Evolutionary conservation across 2,329 filamentous ascomycete species (phyloP), one percentile per base, ranked within the genome.

Genomic region (Colletotrichum filicis): DNA sequence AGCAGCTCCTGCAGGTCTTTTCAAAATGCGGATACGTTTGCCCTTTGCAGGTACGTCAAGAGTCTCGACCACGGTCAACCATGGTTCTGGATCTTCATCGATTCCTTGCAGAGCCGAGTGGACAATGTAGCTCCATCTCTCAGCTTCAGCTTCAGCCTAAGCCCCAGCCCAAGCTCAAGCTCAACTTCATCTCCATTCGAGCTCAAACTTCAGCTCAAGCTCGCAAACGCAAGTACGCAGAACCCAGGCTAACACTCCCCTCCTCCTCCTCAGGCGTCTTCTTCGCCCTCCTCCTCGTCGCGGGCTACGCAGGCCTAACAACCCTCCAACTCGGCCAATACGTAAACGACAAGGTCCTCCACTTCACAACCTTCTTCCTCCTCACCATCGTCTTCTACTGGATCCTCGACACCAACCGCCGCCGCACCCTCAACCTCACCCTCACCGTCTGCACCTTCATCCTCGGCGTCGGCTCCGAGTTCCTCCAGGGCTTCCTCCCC

Each of bases 351-450:
- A 98, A 99, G 84, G 86, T 93, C 79, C 89, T 98, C 32, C 97
- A 98, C 83, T 88, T 94, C 78, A 74, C 95, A 71, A 95, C 94
- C 78, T 98, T 99, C 87, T 98, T 98, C 87, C 81, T 94, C 76
- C 89, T 99, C 66, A 98, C 96, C 19, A 83, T 94, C 76, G 85
- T 90, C 77, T 98, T 98, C 88, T 99, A 99, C 90, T 99, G 97
- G 95, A 94, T 98, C 80, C 85, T 98, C 78, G 97, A 99, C 82
- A 97, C 95, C 65, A 93, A 92, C 75, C 94, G 97, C 75, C 92
- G 96, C 64, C 94, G 96, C 77, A 93, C 92, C 24, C 86, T 98
- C 61, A 93, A 99, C 83, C 85, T 98, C 76, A 97, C 95, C 16
- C 85, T 98, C 30, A 81, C 95, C 26, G 87, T 95, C 73, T 97